Evolutionary conservation across 768 basidiomycete species (phyloP), one percentile per base, ranked within the genome.

Genomic region (Rhizopogon rudus): DNA sequence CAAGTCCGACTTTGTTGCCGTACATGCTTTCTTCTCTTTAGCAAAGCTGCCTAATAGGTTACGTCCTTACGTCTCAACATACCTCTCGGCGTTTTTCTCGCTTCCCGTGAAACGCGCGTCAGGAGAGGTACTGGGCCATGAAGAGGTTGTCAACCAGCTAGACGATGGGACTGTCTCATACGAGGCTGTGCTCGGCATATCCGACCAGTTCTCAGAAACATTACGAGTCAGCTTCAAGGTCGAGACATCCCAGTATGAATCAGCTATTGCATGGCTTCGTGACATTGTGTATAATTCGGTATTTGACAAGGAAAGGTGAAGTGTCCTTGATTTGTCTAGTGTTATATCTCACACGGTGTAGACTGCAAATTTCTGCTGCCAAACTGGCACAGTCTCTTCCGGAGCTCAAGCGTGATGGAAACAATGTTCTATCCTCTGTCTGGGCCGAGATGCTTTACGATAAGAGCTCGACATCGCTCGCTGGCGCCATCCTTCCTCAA

Each of bases 151-250:
- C 57, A 87, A 95, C 69, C 82, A 83, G 58, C 82, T 99, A 2
- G 93, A 97, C 63, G 81, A 93, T 67, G 88, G 91, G 61, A 98
- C 97, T 0, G 92, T 98, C 25, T 83, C 82, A 2, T 97, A 98
- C 66, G 87, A 88, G 53, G 81, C 80, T 54, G 77, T 77, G 25
- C 76, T 91, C 7, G 92, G 92, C 13, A 65, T 84, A 58, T 75
- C 77, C 16, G 76, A 76, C 50, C 66, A 73, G n/a, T 94, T 95
- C 65, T 73, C 83, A 5, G 93, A 99, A 63, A 79, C 78, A 17
- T 67, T 92, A 51, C 81, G 86, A 13, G 73, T 97, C 53, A 81
- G 77, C 59, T 80, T 99, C 70, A 91, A 91, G 70, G 96, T 98
- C 5, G 91, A 96, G 71, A 81, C 76, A 52, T 75, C 78, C 7